Evolutionary conservation across 2,329 filamentous ascomycete genomes (phyloP).

Genomic region (Paecilomyces sp.): DNA sequence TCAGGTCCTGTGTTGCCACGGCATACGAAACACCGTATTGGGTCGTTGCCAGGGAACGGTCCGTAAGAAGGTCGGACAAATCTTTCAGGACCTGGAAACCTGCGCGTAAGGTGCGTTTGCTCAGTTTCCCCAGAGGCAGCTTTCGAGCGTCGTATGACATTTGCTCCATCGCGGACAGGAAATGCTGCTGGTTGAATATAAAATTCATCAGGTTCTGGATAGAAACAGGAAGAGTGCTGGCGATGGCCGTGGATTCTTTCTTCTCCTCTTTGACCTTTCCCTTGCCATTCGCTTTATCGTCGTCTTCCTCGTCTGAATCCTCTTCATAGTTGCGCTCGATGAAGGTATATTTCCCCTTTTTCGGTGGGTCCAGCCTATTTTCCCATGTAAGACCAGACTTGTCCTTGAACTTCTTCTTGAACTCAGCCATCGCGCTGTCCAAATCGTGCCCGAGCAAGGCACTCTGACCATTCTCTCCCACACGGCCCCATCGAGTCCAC

Average conservation of each 20-base stretch:
- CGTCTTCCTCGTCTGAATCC: conserved; percentile 48
- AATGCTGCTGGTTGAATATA: conserved; percentile 74
- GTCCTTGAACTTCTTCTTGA: conserved; percentile 51
- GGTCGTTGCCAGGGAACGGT: conserved; percentile 40
- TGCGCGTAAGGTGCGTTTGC: conserved; percentile 65
- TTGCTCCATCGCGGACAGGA: conserved; percentile 47
- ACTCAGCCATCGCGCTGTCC: conserved; percentile 34
- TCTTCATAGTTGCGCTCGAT: conserved; percentile 70
- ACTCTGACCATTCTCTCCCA: conserved; percentile 49
- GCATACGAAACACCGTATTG: conserved; percentile 34
- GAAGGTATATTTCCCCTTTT: conserved; percentile 63
- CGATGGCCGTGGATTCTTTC: conserved; percentile 31
- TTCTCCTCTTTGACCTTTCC: conserved; percentile 21
- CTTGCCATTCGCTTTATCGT: conserved; percentile 37
- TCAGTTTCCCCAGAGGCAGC: conserved; percentile 75
- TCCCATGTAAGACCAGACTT: conserved; percentile 49
- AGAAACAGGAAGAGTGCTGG: conserved; percentile 53
- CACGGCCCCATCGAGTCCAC: conserved; percentile 78
- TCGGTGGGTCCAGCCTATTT: conserved; percentile 42
- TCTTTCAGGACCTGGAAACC: conserved; percentile 75
- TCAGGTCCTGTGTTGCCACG: conserved; percentile 54
- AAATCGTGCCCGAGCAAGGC: conserved; percentile 35
- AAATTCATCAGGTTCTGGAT: conserved; percentile 67
- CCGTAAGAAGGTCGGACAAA: conserved; percentile 59
- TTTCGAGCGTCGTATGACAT: conserved; percentile 52